These are phyloP conservation scores for Trichoderma simmonsii DNA, from an alignment of 2,329 filamentous ascomycete species.

Conservation along the genomic window DNA sequence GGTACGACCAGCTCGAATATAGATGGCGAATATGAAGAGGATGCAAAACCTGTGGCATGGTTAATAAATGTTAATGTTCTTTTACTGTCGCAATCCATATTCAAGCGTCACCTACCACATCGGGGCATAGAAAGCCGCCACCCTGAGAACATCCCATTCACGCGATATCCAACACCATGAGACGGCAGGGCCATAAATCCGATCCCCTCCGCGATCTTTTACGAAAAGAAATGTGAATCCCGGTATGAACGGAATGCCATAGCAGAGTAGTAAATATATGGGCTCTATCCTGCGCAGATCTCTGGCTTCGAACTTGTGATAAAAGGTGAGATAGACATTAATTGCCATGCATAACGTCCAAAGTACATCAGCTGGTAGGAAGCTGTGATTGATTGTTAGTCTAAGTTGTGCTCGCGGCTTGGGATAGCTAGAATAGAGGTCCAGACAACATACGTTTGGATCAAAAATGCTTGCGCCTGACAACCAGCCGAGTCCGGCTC, in stretches of 20 bases:
- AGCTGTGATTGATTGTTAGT: conserved; percentile 47
- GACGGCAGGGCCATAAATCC: conserved; percentile 66
- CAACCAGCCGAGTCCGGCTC: conserved; percentile 47
- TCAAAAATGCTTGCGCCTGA: conserved; percentile 66
- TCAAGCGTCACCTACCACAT: conserved; percentile 43
- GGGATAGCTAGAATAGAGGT: background rate
- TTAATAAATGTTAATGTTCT: background rate
- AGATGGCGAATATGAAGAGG: conserved; percentile 23
- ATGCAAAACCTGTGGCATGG: conserved; percentile 18
- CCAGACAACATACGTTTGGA: conserved; percentile 61
- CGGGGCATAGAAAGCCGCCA: conserved; percentile 67
- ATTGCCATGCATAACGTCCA: conserved; percentile 76
- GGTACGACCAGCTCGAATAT: conserved; percentile 53
- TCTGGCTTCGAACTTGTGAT: conserved; percentile 61
- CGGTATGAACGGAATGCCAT: conserved; percentile 65
- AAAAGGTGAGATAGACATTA: conserved; percentile 77
- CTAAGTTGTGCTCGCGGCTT: no score
- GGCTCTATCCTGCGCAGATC: conserved; percentile 63
- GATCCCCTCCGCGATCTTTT: conserved; percentile 42
- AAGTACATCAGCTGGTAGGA: conserved; percentile 67
- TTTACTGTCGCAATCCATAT: background rate
- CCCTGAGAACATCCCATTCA: conserved; percentile 63
- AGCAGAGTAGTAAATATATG: conserved; percentile 63
- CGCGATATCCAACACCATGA: conserved; percentile 75
- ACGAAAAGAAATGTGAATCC: conserved; percentile 63